Percentiles rank a stretch among this genome's conserved stretches.
These are phyloP conservation scores for Tuber melanosporum DNA, from an alignment of 495 filamentous ascomycete genomes.

Conservation along the genomic window DNA sequence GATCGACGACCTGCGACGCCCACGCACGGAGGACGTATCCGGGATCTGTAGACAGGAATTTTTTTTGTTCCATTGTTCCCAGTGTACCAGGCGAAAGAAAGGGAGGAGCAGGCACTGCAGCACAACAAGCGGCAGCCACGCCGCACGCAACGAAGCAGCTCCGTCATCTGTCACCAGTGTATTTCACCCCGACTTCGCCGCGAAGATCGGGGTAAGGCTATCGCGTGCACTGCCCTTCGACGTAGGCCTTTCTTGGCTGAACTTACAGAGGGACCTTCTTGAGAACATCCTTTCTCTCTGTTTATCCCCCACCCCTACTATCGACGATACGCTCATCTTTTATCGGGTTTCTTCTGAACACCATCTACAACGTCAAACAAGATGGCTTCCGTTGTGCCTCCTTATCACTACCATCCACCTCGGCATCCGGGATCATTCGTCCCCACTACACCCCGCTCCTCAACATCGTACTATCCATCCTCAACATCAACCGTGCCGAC, in stretches of 20 bases:
- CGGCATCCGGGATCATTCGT: conserved; percentile 35
- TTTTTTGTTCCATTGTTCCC: background rate
- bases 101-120: background rate
- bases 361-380: conserved; percentile 25
- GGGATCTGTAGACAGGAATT: conserved; percentile 30
- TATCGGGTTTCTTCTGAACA: background rate
- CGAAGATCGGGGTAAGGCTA: conserved; percentile 4
- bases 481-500: conserved; percentile 34
- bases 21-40: conserved; percentile 37
- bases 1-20: conserved; percentile 24
- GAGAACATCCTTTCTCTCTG: background rate
- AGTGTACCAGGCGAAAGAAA: background rate
- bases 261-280: background rate
- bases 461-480: conserved; percentile 36
- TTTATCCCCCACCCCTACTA: background rate
- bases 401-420: conserved; percentile 39
- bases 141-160: background rate
- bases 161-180: background rate
- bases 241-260: background rate
- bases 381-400: conserved; percentile 37
- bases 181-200: background rate
- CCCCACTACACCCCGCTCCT: conserved; percentile 30
- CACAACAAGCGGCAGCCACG: background rate
- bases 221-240: conserved; percentile 4
- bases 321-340: background rate